Conservation (phyloP, 2,329 filamentous ascomycete species). For the Zasmidium angulare region DNA sequence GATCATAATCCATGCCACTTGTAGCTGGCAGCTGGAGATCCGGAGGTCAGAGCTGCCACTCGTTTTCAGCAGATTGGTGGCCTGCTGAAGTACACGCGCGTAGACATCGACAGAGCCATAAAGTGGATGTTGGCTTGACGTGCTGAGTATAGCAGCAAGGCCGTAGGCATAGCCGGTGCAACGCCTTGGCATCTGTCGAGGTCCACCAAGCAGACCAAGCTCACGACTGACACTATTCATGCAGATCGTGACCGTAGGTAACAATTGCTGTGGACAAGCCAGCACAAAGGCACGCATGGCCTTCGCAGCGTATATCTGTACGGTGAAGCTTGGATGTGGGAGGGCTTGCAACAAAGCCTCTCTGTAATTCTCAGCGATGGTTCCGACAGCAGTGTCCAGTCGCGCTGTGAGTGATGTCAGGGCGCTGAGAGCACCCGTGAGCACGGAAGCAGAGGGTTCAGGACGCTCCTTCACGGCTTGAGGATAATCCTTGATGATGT, state of each 20-base stretch:
- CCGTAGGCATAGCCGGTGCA: conserved; percentile 92
- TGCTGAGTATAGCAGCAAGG: conserved; percentile 85
- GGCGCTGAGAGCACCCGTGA: conserved; percentile 77
- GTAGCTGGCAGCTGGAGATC: conserved; percentile 89
- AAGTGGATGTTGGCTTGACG: conserved; percentile 80
- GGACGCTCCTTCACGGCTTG: conserved; percentile 82
- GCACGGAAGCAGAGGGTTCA: conserved; percentile 82
- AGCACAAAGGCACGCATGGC: conserved; percentile 85
- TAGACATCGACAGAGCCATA: conserved; percentile 96
- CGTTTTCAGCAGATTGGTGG: conserved; percentile 86
- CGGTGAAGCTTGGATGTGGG: conserved; percentile 93
- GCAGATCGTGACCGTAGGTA: conserved; percentile 89
- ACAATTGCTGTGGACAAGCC: conserved; percentile 85
- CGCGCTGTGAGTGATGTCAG: conserved; percentile 74
- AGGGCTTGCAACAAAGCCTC: conserved; percentile 87
- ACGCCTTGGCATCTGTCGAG: conserved; percentile 74
- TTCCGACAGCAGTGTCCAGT: conserved; percentile 77
- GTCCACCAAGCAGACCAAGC: conserved; percentile 71
- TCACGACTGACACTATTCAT: conserved; percentile 94
- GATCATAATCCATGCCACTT: conserved; percentile 96
- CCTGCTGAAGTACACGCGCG: conserved; percentile 84
- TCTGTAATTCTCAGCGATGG: conserved; percentile 77
- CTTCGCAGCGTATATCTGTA: conserved; percentile 84
- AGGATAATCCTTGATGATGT: conserved; percentile 90
- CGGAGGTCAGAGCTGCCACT: conserved; percentile 88